phyloP scores from a whole-genome alignment of 208 protist genomes.

The Wallacemonas sp. region DNA sequence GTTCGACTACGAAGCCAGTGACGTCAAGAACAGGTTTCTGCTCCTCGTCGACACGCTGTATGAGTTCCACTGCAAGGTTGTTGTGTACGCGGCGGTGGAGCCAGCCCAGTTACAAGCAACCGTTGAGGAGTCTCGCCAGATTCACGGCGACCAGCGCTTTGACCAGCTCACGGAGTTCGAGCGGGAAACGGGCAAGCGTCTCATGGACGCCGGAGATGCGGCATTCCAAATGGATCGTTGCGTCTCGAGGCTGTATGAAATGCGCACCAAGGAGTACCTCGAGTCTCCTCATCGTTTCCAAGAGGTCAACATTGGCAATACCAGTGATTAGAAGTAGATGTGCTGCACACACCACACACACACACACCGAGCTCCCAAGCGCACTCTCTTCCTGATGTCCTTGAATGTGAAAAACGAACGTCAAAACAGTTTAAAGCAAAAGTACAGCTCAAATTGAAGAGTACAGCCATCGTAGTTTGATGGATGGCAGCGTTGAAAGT shows the following conservation, averaged over 20 bases:
- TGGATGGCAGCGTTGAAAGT: no score
- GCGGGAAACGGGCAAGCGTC: constrained; percentile 60
- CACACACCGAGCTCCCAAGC: no score
- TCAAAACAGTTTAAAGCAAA: no score
- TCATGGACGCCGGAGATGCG: constrained; percentile 70
- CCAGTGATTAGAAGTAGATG: constrained; percentile 2
- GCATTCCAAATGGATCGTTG: constrained; percentile 89
- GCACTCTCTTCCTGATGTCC: no score
- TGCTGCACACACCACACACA: no score
- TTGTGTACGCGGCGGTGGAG: constrained; percentile 71
- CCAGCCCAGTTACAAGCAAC: constrained; percentile 52
- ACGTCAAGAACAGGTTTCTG: constrained; percentile 88
- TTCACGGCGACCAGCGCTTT: constrained; percentile 24
- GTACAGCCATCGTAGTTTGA: no score
- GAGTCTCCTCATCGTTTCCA: constrained; percentile 52
- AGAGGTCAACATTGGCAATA: constrained; percentile 39
- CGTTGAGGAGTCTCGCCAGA: constrained; percentile 29
- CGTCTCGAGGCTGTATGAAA: constrained; percentile 86
- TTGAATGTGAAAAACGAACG: no score
- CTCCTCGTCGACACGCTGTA: constrained; percentile 92
- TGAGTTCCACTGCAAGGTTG: constrained; percentile 79
- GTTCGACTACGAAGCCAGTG: constrained; percentile 71
- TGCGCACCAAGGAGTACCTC: constrained; percentile 88
- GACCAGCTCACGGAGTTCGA: constrained; percentile 73
- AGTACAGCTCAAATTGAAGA: no score